These are phyloP conservation scores for Alternaria conjuncta DNA, from an alignment of 2,329 filamentous ascomycete genomes.

Conservation along the genomic window DNA sequence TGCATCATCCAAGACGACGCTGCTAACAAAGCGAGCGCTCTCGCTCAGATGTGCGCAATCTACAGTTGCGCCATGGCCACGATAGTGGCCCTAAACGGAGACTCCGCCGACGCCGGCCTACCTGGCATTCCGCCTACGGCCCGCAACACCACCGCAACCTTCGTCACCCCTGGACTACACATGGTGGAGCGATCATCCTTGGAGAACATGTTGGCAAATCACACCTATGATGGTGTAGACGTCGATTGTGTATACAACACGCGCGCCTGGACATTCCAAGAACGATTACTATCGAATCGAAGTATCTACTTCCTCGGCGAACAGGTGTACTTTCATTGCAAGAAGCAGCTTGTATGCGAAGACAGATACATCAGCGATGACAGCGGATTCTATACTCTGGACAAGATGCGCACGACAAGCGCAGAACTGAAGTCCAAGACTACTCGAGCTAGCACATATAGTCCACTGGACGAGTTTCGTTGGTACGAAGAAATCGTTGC, in stretches of 20 bases:
- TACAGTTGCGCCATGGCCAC: slow-evolving; percentile 8
- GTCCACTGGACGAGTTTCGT: slow-evolving; percentile 5
- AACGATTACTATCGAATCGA: slow-evolving; percentile 8
- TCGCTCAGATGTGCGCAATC: slow-evolving; percentile 6
- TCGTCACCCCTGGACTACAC: slow-evolving; percentile 2
- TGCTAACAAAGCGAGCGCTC: slow-evolving; percentile 1
- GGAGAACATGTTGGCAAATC: not conserved
- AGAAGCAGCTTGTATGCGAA: not conserved
- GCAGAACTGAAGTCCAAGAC: not conserved
- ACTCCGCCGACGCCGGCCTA: slow-evolving; percentile 2
- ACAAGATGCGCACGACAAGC: slow-evolving; percentile 1
- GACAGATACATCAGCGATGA: not conserved
- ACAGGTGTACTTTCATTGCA: slow-evolving; percentile 11
- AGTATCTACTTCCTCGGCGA: slow-evolving; percentile 8
- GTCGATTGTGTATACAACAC: slow-evolving; percentile 5
- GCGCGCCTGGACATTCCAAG: slow-evolving; percentile 21
- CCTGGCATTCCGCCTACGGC: slow-evolving; percentile 1
- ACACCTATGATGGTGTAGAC: not conserved
- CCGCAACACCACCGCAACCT: not conserved
- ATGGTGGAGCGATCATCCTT: slow-evolving; percentile 4
- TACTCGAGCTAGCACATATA: not conserved
- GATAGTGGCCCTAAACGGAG: slow-evolving; percentile 2
- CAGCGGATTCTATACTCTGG: not conserved
- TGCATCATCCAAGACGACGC: slow-evolving; percentile 9
- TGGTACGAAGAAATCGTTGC: slow-evolving; percentile 8